Percentiles rank a stretch among this genome's conserved stretches.
phyloP scores from a whole-genome alignment of 352 stramenopile genomes.

The Pythium phragmiticola region DNA sequence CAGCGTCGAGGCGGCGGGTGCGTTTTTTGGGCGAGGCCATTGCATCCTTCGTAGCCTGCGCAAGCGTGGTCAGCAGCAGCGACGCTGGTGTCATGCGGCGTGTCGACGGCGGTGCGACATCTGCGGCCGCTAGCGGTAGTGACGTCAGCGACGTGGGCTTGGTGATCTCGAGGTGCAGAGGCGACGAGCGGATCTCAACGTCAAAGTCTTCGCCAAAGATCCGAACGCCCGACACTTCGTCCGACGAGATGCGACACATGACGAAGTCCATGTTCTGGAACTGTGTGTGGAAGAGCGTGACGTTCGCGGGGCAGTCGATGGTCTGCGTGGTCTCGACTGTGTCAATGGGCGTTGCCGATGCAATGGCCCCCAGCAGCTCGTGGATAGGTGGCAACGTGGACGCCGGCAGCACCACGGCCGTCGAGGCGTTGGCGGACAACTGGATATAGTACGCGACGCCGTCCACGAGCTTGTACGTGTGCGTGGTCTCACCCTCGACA shows the following conservation, averaged over 20 bases:
- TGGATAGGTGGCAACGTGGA: conserved; percentile 28
- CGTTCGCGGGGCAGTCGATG: conserved; percentile 39
- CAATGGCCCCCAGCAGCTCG: conserved; percentile 35
- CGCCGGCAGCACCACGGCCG: conserved; percentile 1
- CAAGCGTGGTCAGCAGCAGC: not conserved
- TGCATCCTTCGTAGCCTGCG: not conserved
- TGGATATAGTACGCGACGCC: conserved; percentile 23
- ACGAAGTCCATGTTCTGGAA: conserved; percentile 48
- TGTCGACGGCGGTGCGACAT: not conserved
- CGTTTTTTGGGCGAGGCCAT: conserved; percentile 20
- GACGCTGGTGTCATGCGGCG: not conserved
- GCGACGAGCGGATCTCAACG: conserved; percentile 24
- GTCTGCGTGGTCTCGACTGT: conserved; percentile 35
- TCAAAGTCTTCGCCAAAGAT: conserved; percentile 45
- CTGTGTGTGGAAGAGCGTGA: conserved; percentile 37
- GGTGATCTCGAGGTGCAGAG: conserved; percentile 11
- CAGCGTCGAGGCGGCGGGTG: conserved; percentile 25
- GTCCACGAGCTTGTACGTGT: conserved; percentile 45
- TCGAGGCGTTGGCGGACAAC: not conserved
- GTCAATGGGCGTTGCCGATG: conserved; percentile 32
- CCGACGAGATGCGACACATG: conserved; percentile 32
- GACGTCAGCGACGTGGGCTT: conserved; percentile 26
- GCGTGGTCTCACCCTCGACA: conserved; percentile 30
- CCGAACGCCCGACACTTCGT: conserved; percentile 31
- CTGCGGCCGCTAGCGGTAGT: not conserved